These are phyloP conservation scores for Trypanosoma brucei DNA, from an alignment of 208 protist species.

Conservation along the genomic window DNA sequence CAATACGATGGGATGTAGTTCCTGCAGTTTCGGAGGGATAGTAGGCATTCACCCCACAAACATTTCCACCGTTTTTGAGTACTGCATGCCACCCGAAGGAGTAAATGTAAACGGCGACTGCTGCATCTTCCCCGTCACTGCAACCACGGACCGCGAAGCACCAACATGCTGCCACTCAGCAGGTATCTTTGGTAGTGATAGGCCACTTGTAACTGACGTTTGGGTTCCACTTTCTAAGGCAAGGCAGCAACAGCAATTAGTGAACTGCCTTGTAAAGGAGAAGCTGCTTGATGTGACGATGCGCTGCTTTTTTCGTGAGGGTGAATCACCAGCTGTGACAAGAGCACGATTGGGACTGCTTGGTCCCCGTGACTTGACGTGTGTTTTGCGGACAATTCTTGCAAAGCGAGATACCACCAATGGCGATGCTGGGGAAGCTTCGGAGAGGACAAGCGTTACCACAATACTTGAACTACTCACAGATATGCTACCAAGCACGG, in stretches of 20 bases:
- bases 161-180: not conserved
- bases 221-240: slow-evolving; percentile 11
- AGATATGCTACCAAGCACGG: slow-evolving; percentile 23
- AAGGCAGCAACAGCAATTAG: not conserved
- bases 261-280: slow-evolving; percentile 4
- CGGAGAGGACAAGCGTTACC: not conserved
- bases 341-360: slow-evolving; percentile 17
- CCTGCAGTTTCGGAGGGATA: not conserved
- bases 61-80: slow-evolving; percentile 25
- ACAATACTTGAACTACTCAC: slow-evolving; percentile 19
- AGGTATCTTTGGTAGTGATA: slow-evolving; percentile 18
- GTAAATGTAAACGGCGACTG: not conserved
- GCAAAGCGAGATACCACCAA: not conserved
- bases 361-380: slow-evolving; percentile 18
- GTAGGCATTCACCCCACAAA: slow-evolving; percentile 8
- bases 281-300: slow-evolving; percentile 20
- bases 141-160: not conserved
- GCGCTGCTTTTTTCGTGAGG: slow-evolving; percentile 16
- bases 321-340: slow-evolving; percentile 17
- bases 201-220: slow-evolving; percentile 19
- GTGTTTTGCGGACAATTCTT: slow-evolving; percentile 13
- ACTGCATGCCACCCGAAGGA: slow-evolving; percentile 5
- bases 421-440: not conserved
- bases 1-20: not conserved
- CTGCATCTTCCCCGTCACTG: not conserved